Evolutionary conservation across 352 stramenopile genomes (phyloP).

Genomic region (Thraustochytrium sp.): DNA sequence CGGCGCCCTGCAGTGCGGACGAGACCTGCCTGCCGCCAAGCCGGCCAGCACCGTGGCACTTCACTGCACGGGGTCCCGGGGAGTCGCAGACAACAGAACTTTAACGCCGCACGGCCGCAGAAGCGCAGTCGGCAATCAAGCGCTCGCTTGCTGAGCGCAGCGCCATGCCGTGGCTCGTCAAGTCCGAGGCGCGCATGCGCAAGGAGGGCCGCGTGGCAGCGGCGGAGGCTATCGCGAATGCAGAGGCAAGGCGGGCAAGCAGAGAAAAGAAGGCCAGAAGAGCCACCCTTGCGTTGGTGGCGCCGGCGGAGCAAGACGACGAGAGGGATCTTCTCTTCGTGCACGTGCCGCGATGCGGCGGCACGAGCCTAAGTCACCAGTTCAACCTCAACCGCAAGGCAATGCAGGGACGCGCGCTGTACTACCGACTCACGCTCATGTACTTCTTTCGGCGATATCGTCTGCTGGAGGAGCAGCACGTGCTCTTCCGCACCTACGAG

Average conservation of each 20-base stretch:
- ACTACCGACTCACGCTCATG: slow-evolving; percentile 45
- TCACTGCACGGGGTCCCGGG: too few species aligned
- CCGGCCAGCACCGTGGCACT: too few species aligned
- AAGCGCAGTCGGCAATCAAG: too few species aligned
- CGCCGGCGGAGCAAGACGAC: background rate
- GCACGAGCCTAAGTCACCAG: slow-evolving; percentile 54
- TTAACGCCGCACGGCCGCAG: too few species aligned
- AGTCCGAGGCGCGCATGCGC: background rate
- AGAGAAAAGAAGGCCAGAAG: background rate
- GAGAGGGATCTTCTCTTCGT: slow-evolving; percentile 54
- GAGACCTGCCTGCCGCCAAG: too few species aligned
- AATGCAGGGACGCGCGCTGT: background rate
- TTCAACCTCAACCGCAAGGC: slow-evolving; percentile 50
- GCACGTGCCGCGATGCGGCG: slow-evolving; percentile 55
- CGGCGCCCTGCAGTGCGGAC: too few species aligned
- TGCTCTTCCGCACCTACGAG: slow-evolving; percentile 53
- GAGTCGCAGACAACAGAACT: too few species aligned
- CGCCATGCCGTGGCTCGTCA: background rate
- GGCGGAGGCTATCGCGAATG: background rate
- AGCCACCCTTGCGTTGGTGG: too few species aligned
- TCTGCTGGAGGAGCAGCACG: slow-evolving; percentile 54
- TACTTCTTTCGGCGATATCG: slow-evolving; percentile 56
- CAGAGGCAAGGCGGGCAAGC: background rate
- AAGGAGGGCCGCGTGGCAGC: background rate
- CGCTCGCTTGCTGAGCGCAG: too few species aligned